Percentiles rank a stretch among this genome's conserved stretches.
Evolutionary conservation across 2,329 filamentous ascomycete genomes (phyloP).

Genomic region (Calonectria hongkongensis): DNA sequence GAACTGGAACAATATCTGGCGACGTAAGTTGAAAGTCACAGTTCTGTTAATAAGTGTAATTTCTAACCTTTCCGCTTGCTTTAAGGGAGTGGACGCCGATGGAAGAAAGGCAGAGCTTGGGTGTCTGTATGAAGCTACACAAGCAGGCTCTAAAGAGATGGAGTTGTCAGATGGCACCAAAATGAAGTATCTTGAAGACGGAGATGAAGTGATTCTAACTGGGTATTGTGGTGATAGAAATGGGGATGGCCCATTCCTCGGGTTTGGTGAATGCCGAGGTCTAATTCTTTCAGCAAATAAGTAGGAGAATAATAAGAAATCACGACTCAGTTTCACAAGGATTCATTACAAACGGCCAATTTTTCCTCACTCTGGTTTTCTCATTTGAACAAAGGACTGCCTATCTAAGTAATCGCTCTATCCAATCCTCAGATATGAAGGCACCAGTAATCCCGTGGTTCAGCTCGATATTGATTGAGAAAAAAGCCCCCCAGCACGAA

Average conservation of each 20-base stretch:
- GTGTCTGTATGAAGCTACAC: not conserved
- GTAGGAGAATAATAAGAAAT: not conserved
- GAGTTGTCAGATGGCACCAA: not conserved
- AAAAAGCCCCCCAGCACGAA: too few relatives aligned
- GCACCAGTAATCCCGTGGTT: too few relatives aligned
- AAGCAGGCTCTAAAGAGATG: not conserved
- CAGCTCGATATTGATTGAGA: too few relatives aligned
- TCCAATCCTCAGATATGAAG: too few relatives aligned
- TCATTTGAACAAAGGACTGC: too few relatives aligned
- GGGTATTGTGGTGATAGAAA: not conserved
- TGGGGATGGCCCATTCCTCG: not conserved
- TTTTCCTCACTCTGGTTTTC: too few relatives aligned
- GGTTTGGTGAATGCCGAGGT: not conserved
- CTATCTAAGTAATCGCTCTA: too few relatives aligned
- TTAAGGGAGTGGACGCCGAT: not conserved
- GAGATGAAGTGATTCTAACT: not conserved
- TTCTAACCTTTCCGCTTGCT: not conserved
- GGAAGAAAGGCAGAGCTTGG: not conserved
- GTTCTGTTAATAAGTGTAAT: not conserved
- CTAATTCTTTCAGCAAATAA: not conserved
- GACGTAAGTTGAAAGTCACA: not conserved
- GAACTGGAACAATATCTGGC: slow-evolving; percentile 1
- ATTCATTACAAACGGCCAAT: too few relatives aligned
- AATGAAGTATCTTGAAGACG: not conserved
- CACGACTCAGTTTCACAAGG: not conserved